Conservation (phyloP, 345 rosid genomes). For the Populus davidiana region DNA sequence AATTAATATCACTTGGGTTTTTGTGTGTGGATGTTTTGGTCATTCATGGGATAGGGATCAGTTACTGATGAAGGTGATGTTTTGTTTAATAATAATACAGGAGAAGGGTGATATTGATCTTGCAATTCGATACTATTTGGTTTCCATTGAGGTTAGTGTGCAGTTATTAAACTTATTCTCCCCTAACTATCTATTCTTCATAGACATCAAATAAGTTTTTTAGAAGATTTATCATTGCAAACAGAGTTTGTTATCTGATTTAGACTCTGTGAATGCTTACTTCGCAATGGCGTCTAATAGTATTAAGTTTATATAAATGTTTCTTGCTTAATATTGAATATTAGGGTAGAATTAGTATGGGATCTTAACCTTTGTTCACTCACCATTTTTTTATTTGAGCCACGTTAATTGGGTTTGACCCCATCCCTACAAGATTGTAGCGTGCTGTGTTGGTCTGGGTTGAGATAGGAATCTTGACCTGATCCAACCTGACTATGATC, state of each 20-base stretch:
- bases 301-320: neutral
- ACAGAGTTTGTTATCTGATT: neutral
- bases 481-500: neutral
- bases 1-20: slow-evolving; percentile 4
- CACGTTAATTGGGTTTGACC: neutral
- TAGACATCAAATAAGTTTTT: neutral
- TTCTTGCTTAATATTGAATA: neutral
- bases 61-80: neutral
- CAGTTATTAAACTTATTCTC: neutral
- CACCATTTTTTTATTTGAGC: neutral
- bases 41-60: neutral
- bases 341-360: neutral
- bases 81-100: slow-evolving; percentile 37
- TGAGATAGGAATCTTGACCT: neutral
- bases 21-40: neutral
- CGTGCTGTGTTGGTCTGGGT: neutral
- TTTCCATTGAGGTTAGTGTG: slow-evolving; percentile 90
- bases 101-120: slow-evolving; percentile 92
- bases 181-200: neutral
- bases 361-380: neutral
- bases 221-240: neutral
- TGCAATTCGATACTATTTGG: slow-evolving; percentile 82
- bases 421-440: neutral
- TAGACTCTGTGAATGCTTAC: neutral
- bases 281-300: neutral